Evolutionary conservation across 1,284 basidiomycete species (phyloP).

Genomic region (Naganishia albida): DNA sequence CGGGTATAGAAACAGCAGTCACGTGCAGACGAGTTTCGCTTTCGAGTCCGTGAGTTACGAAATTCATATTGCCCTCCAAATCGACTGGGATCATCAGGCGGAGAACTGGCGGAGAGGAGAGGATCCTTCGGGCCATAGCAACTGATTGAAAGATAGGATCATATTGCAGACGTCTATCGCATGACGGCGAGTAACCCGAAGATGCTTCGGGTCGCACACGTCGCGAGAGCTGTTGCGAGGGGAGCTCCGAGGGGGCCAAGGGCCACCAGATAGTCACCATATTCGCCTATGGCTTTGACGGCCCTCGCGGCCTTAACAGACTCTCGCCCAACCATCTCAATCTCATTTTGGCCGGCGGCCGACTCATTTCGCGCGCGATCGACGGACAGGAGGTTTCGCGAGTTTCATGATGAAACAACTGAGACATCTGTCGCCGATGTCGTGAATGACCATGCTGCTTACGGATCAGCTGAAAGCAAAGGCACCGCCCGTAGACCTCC

Average conservation of each 20-base stretch:
- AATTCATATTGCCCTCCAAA: not conserved
- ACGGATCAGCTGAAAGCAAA: no score
- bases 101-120: no score
- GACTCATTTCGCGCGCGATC: not conserved
- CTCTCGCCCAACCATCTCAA: not conserved
- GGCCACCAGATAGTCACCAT: no score
- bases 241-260: no score
- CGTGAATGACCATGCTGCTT: no score
- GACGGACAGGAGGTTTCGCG: not conserved
- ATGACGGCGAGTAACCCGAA: not conserved
- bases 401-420: not conserved
- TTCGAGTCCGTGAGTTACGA: not conserved
- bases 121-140: no score
- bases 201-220: not conserved
- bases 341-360: not conserved
- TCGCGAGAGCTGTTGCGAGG: not conserved
- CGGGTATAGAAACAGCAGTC: not conserved
- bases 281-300: slow-evolving; percentile 1
- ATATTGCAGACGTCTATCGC: no score
- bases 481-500: no score
- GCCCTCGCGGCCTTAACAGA: not conserved
- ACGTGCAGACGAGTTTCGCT: not conserved
- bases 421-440: slow-evolving; percentile 8
- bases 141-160: no score
- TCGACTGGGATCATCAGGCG: no score